phyloP scores from a whole-genome alignment of 176 grass and related monocot genomes.

The Juncus effusus region DNA sequence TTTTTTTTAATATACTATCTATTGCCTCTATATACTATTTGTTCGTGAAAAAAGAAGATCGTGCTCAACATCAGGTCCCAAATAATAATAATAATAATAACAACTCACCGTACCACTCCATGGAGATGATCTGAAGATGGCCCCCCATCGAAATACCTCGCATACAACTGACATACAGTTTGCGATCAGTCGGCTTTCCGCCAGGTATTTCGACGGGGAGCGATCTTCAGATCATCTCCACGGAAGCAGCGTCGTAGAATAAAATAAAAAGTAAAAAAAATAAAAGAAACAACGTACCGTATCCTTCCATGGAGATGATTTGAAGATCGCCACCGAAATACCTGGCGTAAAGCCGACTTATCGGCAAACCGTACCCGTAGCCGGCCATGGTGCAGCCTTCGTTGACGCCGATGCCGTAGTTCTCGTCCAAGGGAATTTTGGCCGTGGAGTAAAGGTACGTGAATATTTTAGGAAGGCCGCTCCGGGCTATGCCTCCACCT shows the following conservation, averaged over 20 bases:
- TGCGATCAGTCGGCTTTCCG: background rate
- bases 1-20: too few species aligned
- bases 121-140: too few species aligned
- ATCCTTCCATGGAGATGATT: constrained; percentile 99
- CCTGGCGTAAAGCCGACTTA: constrained; percentile 87
- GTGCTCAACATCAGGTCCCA: too few species aligned
- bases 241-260: background rate
- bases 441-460: constrained; percentile 97
- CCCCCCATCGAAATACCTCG: too few species aligned
- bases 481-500: constrained; percentile 95
- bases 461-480: constrained; percentile 87
- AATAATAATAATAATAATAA: too few species aligned
- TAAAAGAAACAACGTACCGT: constrained; percentile 47
- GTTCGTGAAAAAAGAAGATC: too few species aligned
- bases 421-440: constrained; percentile 63
- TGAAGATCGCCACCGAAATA: constrained; percentile 97
- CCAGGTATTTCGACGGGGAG: background rate
- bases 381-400: constrained; percentile 84
- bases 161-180: background rate
- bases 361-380: constrained; percentile 85
- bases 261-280: constrained; percentile 9
- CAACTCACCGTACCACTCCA: too few species aligned
- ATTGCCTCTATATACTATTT: too few species aligned
- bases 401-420: constrained; percentile 35
- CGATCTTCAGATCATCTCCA: background rate